phyloP scores from a whole-genome alignment of 305 asterid species.

The Coffea humblotiana region DNA sequence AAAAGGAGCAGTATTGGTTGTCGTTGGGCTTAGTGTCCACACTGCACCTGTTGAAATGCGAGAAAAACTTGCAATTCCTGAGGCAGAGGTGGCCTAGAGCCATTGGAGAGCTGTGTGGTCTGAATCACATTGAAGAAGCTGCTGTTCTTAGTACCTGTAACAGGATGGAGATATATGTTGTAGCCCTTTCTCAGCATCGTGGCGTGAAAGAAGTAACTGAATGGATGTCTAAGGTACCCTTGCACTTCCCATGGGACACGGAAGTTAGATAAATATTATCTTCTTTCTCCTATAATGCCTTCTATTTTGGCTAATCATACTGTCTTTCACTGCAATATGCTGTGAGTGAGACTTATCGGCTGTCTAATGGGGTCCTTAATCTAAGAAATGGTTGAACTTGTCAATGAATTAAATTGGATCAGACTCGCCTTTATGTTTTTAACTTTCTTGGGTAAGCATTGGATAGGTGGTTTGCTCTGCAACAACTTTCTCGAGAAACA shows the following conservation, averaged over 20 bases:
- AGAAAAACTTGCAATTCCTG: conserved; percentile 95
- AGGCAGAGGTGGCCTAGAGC: conserved; percentile 96
- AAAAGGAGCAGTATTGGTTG: conserved; percentile 91
- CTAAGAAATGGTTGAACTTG: not conserved
- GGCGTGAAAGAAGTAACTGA: conserved; percentile 98
- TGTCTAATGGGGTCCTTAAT: not conserved
- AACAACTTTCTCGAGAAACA: not conserved
- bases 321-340: not conserved
- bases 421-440: not conserved
- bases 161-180: conserved; percentile 94
- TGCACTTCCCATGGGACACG: not conserved
- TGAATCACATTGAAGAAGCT: conserved; percentile 97
- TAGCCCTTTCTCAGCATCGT: conserved; percentile 93
- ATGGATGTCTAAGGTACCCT: conserved; percentile 94
- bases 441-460: not conserved
- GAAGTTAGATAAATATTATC: not conserved
- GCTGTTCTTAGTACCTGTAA: conserved; percentile 98
- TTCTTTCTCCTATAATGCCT: not conserved
- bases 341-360: not conserved
- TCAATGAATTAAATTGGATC: not conserved
- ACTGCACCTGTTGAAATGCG: conserved; percentile 90
- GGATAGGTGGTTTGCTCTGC: not conserved
- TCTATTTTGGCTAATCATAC: not conserved
- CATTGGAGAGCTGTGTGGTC: conserved; percentile 74
- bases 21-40: conserved; percentile 84